Conservation (phyloP, 371 early-diverging fungal genomes). For the Choanephora cucurbitarum region DNA sequence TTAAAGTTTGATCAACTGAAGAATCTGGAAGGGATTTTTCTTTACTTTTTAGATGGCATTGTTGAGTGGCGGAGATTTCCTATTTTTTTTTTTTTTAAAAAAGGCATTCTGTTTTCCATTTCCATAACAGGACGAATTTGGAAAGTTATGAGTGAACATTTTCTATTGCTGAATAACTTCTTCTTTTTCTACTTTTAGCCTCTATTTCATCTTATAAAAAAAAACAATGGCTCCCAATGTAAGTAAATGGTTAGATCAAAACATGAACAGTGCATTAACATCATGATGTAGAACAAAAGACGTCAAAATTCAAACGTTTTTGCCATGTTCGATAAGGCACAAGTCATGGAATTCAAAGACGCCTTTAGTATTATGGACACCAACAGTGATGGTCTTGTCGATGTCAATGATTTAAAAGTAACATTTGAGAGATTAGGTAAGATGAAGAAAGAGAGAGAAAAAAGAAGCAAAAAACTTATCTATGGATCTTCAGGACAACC, state of each 20-base stretch:
- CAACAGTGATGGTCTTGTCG: conserved; percentile 85
- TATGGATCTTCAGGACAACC: too few species aligned
- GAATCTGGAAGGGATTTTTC: background rate
- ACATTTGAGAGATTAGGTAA: conserved; percentile 62
- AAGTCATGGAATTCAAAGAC: conserved; percentile 95
- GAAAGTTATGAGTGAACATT: conserved; percentile 5
- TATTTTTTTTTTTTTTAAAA: conserved; percentile 5
- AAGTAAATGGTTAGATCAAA: conserved; percentile 9
- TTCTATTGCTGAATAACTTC: background rate
- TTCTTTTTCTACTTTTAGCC: background rate
- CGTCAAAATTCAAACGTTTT: conserved; percentile 99
- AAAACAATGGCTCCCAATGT: conserved; percentile 29
- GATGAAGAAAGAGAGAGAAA: too few species aligned
- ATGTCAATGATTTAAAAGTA: conserved; percentile 86
- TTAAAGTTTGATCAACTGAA: background rate
- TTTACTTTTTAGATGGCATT: background rate
- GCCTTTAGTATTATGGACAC: conserved; percentile 94
- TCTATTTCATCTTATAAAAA: background rate
- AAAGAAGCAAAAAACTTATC: too few species aligned
- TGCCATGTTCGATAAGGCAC: conserved; percentile 97
- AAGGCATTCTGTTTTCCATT: conserved; percentile 15
- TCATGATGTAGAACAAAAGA: conserved; percentile 36
- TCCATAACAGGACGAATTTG: conserved; percentile 10
- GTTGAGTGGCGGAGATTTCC: conserved; percentile 6
- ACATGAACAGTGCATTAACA: background rate